Conservation (phyloP, 2,329 filamentous ascomycete species). For the Aspergillus carbonarius region DNA sequence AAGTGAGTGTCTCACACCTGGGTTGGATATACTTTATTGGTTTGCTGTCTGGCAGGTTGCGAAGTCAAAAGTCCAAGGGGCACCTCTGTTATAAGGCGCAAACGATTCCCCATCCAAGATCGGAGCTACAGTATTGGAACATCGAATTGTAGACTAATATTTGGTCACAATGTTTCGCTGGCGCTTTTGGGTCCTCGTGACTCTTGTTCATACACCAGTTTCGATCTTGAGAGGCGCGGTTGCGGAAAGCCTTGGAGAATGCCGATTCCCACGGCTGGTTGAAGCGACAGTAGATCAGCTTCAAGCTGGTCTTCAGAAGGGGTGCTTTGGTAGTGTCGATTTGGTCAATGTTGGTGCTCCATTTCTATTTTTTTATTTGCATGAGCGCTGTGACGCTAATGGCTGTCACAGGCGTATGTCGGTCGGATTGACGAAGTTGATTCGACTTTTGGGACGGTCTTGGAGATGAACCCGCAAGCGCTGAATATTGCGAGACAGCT, state of each 20-base stretch:
- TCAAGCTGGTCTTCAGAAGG: constrained; percentile 48
- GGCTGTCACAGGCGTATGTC: constrained; percentile 47
- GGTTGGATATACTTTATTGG: no score
- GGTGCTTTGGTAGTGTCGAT: constrained; percentile 58
- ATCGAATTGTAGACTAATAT: no score
- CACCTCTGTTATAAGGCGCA: no score
- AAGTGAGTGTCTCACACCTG: no score
- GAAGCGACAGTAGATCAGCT: constrained; percentile 56
- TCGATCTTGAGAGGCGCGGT: not conserved
- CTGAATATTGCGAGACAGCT: constrained; percentile 48
- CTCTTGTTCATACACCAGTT: not conserved
- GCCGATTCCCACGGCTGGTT: constrained; percentile 43
- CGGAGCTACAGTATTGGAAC: no score
- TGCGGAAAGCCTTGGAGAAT: not conserved
- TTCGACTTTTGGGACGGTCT: constrained; percentile 51
- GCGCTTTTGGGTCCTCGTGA: not conserved
- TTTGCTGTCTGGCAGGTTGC: no score
- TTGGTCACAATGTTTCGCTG: not conserved
- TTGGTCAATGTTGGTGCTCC: constrained; percentile 46
- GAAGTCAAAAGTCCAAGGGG: no score
- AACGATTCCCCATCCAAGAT: no score
- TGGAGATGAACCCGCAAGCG: constrained; percentile 58
- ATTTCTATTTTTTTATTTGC: not conserved
- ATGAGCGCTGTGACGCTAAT: not conserved
- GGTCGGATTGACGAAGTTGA: constrained; percentile 56